A percentile compares a stretch with the other conserved stretches of the same genome.
Conservation (phyloP, 2,329 filamentous ascomycete genomes). For the Seiridium cupressi region DNA sequence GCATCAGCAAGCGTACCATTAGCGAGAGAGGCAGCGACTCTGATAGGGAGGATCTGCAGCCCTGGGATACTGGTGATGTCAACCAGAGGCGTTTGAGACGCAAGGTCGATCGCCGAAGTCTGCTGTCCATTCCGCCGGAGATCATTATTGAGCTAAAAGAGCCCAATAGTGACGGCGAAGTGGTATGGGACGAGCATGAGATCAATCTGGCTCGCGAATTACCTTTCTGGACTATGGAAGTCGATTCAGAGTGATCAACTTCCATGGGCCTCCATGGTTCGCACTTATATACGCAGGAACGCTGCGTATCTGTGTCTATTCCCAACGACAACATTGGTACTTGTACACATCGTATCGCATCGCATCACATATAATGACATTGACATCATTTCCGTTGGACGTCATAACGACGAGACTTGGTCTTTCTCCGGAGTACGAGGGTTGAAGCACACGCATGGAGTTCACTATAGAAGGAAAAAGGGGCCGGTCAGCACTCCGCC, state of each 20-base stretch:
- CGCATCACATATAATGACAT: too few relatives aligned
- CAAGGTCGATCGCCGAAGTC: slow-evolving; percentile 28
- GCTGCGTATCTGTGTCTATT: too few relatives aligned
- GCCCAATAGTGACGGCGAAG: slow-evolving; percentile 28
- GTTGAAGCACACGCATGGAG: too few relatives aligned
- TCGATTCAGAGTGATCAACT: slow-evolving; percentile 23
- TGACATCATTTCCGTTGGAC: too few relatives aligned
- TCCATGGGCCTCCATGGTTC: neutral
- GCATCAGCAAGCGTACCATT: slow-evolving; percentile 32
- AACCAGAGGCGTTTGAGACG: slow-evolving; percentile 25
- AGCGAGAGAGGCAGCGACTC: slow-evolving; percentile 32
- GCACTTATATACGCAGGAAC: too few relatives aligned
- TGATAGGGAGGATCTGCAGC: slow-evolving; percentile 28
- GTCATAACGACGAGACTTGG: too few relatives aligned
- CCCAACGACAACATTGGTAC: too few relatives aligned
- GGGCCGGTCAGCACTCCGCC: too few relatives aligned
- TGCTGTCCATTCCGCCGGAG: slow-evolving; percentile 25
- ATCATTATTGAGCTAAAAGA: slow-evolving; percentile 31
- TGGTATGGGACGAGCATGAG: slow-evolving; percentile 27
- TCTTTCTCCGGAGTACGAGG: too few relatives aligned
- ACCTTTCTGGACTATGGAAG: slow-evolving; percentile 31
- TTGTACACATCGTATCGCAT: too few relatives aligned
- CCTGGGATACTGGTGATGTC: slow-evolving; percentile 22
- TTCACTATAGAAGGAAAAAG: too few relatives aligned
- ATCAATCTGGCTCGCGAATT: slow-evolving; percentile 24